Percentiles rank a stretch among this genome's conserved stretches.
phyloP scores from a whole-genome alignment of 1,284 basidiomycete genomes.

The Rhodotorula glutinis region DNA sequence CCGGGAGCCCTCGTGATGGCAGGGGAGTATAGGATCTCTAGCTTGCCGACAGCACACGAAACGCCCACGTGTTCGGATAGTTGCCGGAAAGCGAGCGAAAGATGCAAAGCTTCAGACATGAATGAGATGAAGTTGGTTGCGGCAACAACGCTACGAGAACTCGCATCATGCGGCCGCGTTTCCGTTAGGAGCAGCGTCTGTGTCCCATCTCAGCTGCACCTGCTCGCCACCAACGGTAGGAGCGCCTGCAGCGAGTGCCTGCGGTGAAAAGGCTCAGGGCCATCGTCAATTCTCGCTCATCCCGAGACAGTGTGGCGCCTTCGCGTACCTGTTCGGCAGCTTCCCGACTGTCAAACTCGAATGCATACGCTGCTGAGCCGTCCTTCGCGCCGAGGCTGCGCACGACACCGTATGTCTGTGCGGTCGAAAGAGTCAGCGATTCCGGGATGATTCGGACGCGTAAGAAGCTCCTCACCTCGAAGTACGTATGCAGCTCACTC shows the following conservation, averaged over 20 bases:
- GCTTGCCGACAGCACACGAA: no score
- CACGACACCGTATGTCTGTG: constrained; percentile 3
- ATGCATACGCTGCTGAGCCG: background rate
- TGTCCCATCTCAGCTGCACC: background rate
- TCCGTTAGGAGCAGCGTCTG: background rate
- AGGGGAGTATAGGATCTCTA: no score
- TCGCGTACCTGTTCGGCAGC: constrained; percentile 20
- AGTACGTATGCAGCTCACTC: background rate
- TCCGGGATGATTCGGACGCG: no score
- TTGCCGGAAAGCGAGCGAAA: no score
- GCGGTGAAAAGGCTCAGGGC: background rate
- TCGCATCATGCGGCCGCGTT: background rate
- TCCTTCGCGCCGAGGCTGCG: background rate
- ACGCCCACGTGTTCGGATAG: no score
- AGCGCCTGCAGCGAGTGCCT: background rate
- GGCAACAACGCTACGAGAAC: no score
- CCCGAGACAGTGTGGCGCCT: no score
- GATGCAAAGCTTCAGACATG: no score
- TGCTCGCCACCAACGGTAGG: background rate
- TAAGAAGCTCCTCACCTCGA: constrained; percentile 20
- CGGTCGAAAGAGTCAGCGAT: background rate
- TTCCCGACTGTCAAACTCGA: constrained; percentile 5
- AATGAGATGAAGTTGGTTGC: no score
- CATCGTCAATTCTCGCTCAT: background rate
- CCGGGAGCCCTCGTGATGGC: no score